These are phyloP conservation scores for Paramecium primaurelia DNA, from an alignment of 73 alveolate genomes.

Conservation along the genomic window DNA sequence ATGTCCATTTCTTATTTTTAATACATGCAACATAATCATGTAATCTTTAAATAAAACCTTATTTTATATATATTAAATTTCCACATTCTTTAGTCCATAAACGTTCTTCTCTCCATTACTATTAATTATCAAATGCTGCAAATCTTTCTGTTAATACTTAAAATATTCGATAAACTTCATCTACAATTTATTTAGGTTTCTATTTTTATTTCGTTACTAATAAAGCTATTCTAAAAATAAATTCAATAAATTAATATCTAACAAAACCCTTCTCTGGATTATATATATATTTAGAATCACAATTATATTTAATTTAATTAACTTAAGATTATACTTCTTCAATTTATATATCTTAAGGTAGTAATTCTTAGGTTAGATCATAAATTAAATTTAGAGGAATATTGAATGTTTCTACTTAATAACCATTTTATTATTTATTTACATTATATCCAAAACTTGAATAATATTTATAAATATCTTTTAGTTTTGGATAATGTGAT, in stretches of 20 bases:
- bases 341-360: neutral
- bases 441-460: constrained; percentile 10
- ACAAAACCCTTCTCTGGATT: constrained; percentile 65
- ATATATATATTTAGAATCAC: neutral
- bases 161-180: constrained; percentile 56
- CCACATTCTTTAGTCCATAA: constrained; percentile 67
- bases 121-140: constrained; percentile 3
- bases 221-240: constrained; percentile 67
- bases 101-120: constrained; percentile 65
- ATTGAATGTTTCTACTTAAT: neutral
- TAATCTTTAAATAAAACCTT: neutral
- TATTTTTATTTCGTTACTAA: neutral
- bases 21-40: neutral
- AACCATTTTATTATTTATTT: neutral
- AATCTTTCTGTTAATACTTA: constrained; percentile 20
- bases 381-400: neutral
- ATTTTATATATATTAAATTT: neutral
- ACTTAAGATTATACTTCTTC: neutral
- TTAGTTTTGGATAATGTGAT: constrained; percentile 9
- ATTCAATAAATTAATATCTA: constrained; percentile 68
- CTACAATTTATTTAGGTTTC: neutral
- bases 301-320: neutral
- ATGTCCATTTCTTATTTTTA: neutral
- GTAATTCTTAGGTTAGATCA: neutral
- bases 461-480: constrained; percentile 53